phyloP scores from a whole-genome alignment of 2,329 filamentous ascomycete species.

The Microascus cirrosus region DNA sequence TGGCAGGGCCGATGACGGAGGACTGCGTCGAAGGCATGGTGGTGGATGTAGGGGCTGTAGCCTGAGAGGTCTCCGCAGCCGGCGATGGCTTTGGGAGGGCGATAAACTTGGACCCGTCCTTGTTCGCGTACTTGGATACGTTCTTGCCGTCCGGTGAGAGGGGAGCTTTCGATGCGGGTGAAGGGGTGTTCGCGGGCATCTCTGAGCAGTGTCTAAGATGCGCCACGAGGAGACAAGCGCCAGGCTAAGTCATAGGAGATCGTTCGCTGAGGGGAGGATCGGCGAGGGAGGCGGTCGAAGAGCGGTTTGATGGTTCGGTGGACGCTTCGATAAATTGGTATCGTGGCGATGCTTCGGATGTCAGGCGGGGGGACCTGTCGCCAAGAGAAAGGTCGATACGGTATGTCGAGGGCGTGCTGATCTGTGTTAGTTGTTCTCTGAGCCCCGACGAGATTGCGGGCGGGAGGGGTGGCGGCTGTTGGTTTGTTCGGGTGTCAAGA shows the following conservation, averaged over 20 bases:
- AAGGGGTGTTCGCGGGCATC: slow-evolving; percentile 43
- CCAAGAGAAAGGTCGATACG: neutral
- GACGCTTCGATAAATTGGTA: neutral
- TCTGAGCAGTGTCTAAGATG: slow-evolving; percentile 9
- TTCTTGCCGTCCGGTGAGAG: slow-evolving; percentile 38
- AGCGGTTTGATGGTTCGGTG: neutral
- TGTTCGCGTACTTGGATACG: slow-evolving; percentile 54
- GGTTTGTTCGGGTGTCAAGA: neutral
- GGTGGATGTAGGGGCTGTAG: slow-evolving; percentile 31
- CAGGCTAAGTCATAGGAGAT: slow-evolving; percentile 6
- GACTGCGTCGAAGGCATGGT: slow-evolving; percentile 10
- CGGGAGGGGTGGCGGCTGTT: neutral
- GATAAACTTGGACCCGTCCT: slow-evolving; percentile 60
- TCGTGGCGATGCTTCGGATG: neutral
- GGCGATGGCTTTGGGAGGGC: slow-evolving; percentile 46
- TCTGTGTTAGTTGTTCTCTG: neutral
- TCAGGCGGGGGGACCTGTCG: neutral
- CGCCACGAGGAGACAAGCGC: neutral
- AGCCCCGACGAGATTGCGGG: neutral
- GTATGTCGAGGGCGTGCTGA: neutral
- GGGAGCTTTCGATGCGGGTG: slow-evolving; percentile 35
- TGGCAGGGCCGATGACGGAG: slow-evolving; percentile 7
- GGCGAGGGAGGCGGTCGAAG: slow-evolving; percentile 4
- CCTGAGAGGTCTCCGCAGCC: slow-evolving; percentile 39
- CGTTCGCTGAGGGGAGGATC: slow-evolving; percentile 6